Conservation (phyloP, 1,139 yeast genomes). For the Debaryomyces sp. region DNA sequence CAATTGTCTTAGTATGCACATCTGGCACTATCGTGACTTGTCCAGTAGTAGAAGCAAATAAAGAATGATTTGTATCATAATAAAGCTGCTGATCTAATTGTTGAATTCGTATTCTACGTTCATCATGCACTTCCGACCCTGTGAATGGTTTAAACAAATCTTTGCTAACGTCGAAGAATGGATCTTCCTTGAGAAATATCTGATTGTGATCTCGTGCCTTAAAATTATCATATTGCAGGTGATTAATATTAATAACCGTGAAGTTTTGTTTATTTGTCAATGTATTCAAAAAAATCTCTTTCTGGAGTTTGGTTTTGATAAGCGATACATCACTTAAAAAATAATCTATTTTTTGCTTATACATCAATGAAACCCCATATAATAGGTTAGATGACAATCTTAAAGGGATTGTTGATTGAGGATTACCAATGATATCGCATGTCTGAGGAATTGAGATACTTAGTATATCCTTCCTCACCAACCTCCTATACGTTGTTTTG, state of each 20-base stretch:
- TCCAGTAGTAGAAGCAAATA: background rate
- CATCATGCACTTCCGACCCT: constrained; percentile 10
- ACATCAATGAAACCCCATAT: constrained; percentile 59
- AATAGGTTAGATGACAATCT: constrained; percentile 53
- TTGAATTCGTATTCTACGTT: constrained; percentile 19
- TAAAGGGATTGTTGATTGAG: constrained; percentile 34
- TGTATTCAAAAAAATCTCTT: constrained; percentile 16
- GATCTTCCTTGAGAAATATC: constrained; percentile 40
- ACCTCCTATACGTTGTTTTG: constrained; percentile 27
- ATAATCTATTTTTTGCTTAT: constrained; percentile 52
- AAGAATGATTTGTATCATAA: constrained; percentile 8
- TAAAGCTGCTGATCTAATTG: constrained; percentile 13
- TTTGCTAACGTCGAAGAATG: constrained; percentile 36
- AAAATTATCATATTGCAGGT: background rate
- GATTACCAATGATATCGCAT: constrained; percentile 36
- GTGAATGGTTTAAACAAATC: constrained; percentile 27
- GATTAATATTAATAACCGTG: constrained; percentile 1
- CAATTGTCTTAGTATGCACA: constrained; percentile 10
- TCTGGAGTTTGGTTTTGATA: constrained; percentile 28
- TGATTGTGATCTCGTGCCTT: constrained; percentile 9
- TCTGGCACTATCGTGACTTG: constrained; percentile 2
- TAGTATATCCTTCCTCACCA: constrained; percentile 39
- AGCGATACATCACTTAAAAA: constrained; percentile 38
- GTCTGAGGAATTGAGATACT: constrained; percentile 50
- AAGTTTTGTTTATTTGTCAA: constrained; percentile 9